Evolutionary conservation across 306 rosid genomes (phyloP), one percentile per base, ranked within the genome.

Genomic region (Neltuma alba): DNA sequence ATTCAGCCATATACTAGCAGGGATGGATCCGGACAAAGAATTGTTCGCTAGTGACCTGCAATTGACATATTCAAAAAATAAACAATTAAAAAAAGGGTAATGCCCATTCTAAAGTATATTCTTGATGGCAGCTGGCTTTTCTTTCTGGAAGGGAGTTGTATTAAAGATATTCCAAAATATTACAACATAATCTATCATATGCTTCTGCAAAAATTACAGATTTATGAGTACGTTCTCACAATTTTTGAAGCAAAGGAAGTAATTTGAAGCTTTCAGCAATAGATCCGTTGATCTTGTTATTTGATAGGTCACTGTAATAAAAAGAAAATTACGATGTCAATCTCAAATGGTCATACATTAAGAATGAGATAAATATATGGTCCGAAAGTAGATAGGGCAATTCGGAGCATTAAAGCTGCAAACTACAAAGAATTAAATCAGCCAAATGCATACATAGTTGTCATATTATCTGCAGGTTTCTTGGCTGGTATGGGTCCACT

Each of bases 241-340:
- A 28, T 82, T 44, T 87, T 82, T 95, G 96, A 48, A 92, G 97
- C 65, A 11, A 33, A 83, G 94, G 94, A 81, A 89, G 91, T 81
- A 80, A 74, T 3, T 83, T 77, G 65, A 86, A 83, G 82, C 75
- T 86, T 66, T 40, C 66, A 42, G 96, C 92, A 67, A 95, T 85
- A 28, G 92, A 76, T 84, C 97, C 97, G 13, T 86, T 91, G 71
- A 95, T 90, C 8, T 21, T 67, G 76, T 95, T 92, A 68, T 89
- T 68, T 21, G 99, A 90, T 74, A 95, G 67, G 76, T 84, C 77
- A 41, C 99, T 95, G 94, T 72, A 73, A 63, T 40, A 72, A 65
- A 33, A 76, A 72, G 74, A 77, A 36, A 72, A 67, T 47, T 14
- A 37, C 7, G 33, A 2, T n/a, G 20, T 74, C 75, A 70, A 76